Evolutionary conservation across 345 rosid genomes (phyloP), one percentile per base, ranked within the genome.

Genomic region (Ailanthus altissimus): DNA sequence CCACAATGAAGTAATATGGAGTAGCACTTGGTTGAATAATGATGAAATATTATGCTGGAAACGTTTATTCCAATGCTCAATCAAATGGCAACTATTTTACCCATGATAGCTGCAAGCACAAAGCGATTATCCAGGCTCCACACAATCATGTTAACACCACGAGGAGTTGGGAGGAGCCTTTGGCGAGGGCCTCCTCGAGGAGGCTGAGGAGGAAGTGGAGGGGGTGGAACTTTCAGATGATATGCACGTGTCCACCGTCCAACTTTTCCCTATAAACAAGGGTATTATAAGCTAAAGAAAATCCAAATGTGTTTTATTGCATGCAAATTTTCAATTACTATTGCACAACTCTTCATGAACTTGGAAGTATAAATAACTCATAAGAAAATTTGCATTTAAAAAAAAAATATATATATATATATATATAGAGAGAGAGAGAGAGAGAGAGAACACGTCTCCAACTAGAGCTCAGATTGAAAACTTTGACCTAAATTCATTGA

Each of bases 121-220:
- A 96, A 96, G 83, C 97, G 97, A 88, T 96, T 92, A 85, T 96
- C 98, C 79, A 93, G 84, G 88, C 99, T 96, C 99, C 99, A 93
- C n/a, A 90, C 90, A 45, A 96, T 96, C 99, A 96, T 96, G 84
- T 96, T 96, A 79, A 96, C 99, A 74, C 99, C 99, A 54, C 99
- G 94, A 73, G 99, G 99, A 68, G 97, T 93, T 63, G 99, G 98
- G 78, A 96, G 94, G 73, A 92, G 82, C 83, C 99, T 90, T 79
- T 96, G 99, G 7, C 98, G 98, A 61, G 99, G 99, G 70, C 99
- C 98, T 76, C 99, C 98, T 83, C 98, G 89, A 79, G 97, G 94
- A 84, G 98, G 99, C 84, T 92, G 98, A 77, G 95, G 94, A 43
- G 95, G 98, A 88, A 93, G 86, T 49, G 99, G 99, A 56, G 99